These are phyloP conservation scores for Otatea glauca DNA, from an alignment of 176 grass and related monocot genomes.

Conservation along the genomic window DNA sequence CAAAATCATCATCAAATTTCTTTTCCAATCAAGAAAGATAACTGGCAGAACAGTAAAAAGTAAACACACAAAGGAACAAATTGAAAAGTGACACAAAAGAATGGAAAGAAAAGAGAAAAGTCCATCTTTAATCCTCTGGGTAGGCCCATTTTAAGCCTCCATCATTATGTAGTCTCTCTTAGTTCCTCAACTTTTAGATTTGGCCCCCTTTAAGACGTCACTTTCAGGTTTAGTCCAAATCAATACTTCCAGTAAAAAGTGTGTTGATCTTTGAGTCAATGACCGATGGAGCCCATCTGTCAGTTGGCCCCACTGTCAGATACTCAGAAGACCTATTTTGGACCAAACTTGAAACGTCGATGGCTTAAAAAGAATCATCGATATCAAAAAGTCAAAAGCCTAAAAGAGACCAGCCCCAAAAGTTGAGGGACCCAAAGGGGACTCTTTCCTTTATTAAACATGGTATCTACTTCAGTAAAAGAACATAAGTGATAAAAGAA, in stretches of 20 bases:
- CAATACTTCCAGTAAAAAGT: background rate
- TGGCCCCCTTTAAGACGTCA: background rate
- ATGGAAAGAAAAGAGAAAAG: conserved; percentile 4
- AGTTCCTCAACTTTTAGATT: conserved; percentile 20
- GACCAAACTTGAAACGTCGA: background rate
- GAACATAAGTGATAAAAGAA: conserved; percentile 37
- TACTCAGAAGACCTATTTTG: background rate
- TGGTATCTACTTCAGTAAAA: conserved; percentile 22
- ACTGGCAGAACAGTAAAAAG: background rate
- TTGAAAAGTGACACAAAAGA: conserved; percentile 7
- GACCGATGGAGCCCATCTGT: background rate
- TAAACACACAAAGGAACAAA: background rate
- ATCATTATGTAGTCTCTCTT: conserved; percentile 1
- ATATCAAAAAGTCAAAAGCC: conserved; percentile 3
- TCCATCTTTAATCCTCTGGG: background rate
- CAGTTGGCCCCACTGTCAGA: background rate
- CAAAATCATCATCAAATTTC: background rate
- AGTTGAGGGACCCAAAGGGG: background rate
- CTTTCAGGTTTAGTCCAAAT: conserved; percentile 8
- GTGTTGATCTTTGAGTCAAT: background rate
- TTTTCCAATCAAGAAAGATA: conserved; percentile 21
- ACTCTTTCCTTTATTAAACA: conserved; percentile 1
- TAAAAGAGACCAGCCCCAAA: conserved; percentile 11
- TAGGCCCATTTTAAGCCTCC: background rate
- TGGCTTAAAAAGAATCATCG: background rate